Conservation (phyloP, 768 basidiomycete genomes). For the Xerocomus spinulosus region DNA sequence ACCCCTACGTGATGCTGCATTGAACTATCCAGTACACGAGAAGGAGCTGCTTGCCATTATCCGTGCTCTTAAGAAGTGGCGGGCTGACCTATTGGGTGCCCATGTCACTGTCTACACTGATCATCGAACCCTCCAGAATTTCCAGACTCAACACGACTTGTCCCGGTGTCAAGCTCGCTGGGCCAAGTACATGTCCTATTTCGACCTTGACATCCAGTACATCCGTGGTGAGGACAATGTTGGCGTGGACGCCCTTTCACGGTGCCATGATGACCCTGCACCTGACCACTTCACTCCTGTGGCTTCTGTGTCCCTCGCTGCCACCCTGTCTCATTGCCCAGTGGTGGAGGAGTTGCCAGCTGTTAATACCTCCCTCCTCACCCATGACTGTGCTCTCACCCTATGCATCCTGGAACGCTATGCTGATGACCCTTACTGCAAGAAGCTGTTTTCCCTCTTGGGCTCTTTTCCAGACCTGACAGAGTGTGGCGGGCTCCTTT, state of each 20-base stretch:
- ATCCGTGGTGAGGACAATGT: constrained; percentile 28
- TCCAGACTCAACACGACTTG: neutral
- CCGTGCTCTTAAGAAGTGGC: constrained; percentile 24
- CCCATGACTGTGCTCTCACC: neutral
- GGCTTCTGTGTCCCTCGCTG: too few relatives aligned
- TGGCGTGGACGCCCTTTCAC: constrained; percentile 38
- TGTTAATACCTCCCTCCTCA: too few relatives aligned
- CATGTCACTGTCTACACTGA: constrained; percentile 23
- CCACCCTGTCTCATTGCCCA: too few relatives aligned
- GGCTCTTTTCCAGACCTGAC: neutral
- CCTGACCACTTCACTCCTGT: too few relatives aligned
- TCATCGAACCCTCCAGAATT: constrained; percentile 23
- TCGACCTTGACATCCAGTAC: constrained; percentile 22
- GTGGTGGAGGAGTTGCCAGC: too few relatives aligned
- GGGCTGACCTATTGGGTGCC: constrained; percentile 9
- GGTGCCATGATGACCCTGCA: neutral
- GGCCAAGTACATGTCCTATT: constrained; percentile 37
- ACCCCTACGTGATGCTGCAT: neutral
- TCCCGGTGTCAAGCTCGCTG: constrained; percentile 28
- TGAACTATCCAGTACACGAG: constrained; percentile 31
- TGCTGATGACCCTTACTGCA: neutral
- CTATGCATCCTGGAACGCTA: neutral
- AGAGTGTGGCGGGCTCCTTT: constrained; percentile 5
- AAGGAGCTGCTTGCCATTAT: constrained; percentile 34
- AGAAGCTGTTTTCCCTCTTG: neutral